Base-by-base conservation (phyloP, 2,329 filamentous ascomycete genomes). In the Cladobotryum mycophilum region DNA sequence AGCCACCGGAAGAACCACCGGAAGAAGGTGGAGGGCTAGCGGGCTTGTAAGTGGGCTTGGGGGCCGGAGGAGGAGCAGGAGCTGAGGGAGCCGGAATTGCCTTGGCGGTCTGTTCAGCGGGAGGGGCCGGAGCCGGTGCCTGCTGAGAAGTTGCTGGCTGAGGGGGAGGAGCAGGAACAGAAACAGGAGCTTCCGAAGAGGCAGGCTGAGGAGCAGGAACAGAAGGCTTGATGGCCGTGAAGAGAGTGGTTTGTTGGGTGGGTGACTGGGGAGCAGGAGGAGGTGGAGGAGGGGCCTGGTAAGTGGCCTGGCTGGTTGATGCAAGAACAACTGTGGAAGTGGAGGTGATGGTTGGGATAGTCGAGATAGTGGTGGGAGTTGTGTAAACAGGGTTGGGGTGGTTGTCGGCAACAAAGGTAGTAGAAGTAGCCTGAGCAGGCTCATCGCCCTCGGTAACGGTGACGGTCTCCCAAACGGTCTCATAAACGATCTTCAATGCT, bases 381-480 rank as follows among this genome's bases (percentile, higher is more conserved):
- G 48, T n/a, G 4, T 36, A 43, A 20, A 36, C 48, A n/a, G 49
- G 40, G 45, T 30, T 35, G 45, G 34, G 30, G 43, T 52, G 45
- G 45, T 48, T 33, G 13, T 15, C 15, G 22, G 3, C 18, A 20
- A 18, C 41, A 20, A 11, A 14, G 25, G 38, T 45, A 13, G 45
- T 45, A 15, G 45, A 20, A 14, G 37, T 34, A 20, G 25, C 12
- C 20, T 35, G 30, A 40, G 45, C 54, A n/a, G 51, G 41, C n/a
- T 53, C 35, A 15, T 50, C 36, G 12, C 53, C 38, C 12, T 62
- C 65, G 48, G 60, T 66, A 47, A 71, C 67, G 47, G 61, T 68
- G 55, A 72, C 67, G 36, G 72, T 76, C 53, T 63, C 53, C 48
- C 52, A 58, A 48, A 74, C 70, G 38, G 70, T 75, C 47, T 70